Evolutionary conservation across 148 eudicot genomes (phyloP), one percentile per base, ranked within the genome.

Genomic region (Oxyria digyna): DNA sequence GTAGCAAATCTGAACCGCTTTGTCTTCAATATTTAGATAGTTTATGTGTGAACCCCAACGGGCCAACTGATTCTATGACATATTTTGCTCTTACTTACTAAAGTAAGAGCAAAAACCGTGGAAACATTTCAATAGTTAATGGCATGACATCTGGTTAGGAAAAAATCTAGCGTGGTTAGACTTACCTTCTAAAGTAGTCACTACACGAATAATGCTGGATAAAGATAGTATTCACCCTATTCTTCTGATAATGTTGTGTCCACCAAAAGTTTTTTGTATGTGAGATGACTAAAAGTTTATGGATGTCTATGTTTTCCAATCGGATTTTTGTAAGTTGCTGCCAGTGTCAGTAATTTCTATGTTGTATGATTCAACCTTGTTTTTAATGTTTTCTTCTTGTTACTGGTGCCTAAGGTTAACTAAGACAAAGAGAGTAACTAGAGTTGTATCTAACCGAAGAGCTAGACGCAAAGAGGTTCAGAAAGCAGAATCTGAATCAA

Each of bases 371-470:
- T 57, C 33, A 4, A n/a, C 55, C 55, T 49, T 45, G 20, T 14
- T 49, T 49, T 49, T 20, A 1, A 4, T 5, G 27, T 7, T 9
- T 52, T 1, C 17, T 52, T 52, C 14, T 52, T 24, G 29, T 52
- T 23, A 52, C 14, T 54, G 65, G n/a, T 59, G 37, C 20, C 14
- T 59, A 82, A 93, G 98, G 86, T 71, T 81, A 48, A 38, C 65
- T 13, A 85, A 71, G 78, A 57, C 77, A 64, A 85, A 85, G 75
- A 83, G 78, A 78, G 81, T 93, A 46, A 93, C 98, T 4, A 76
- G 82, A 73, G 98, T 89, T 55, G 82, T 76, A 78, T 72, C 31
- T 70, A 93, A 93, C 64, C 83, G 79, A 70, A 84, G 96, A 71
- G 77, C 79, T 41, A 89, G 95, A 42, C 78, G 76, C 32, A 93